Conservation (phyloP, 805 yeast species). For the Yarrowia hollandica region DNA sequence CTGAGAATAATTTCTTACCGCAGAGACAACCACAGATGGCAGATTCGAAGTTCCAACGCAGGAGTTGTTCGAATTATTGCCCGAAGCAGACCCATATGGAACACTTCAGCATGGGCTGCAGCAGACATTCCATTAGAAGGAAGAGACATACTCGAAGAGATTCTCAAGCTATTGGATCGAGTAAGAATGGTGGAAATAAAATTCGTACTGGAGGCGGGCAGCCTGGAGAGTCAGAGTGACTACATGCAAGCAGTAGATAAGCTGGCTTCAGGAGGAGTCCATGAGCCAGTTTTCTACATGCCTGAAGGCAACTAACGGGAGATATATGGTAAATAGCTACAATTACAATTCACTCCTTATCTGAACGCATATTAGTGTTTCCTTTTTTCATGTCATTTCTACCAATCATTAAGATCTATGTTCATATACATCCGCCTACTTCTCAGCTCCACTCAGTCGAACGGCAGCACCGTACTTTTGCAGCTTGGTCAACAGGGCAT, state of each 20-base stretch:
- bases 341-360: no score
- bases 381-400: no score
- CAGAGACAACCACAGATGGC: neutral
- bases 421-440: neutral
- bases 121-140: neutral
- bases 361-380: no score
- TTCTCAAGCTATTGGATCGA: neutral
- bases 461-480: constrained; percentile 98
- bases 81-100: neutral
- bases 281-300: neutral
- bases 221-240: neutral
- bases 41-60: neutral
- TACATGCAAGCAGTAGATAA: neutral
- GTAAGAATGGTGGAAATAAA: neutral
- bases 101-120: neutral
- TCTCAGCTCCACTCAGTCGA: constrained; percentile 86
- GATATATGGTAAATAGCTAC: no score
- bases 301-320: neutral
- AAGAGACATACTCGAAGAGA: neutral
- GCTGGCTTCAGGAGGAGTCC: neutral
- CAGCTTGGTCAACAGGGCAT: constrained; percentile 83
- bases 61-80: neutral
- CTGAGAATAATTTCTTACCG: neutral
- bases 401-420: constrained; percentile 13
- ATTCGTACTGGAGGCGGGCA: neutral